Evolutionary conservation across 345 rosid genomes (phyloP).

Genomic region (Turritis glabra): DNA sequence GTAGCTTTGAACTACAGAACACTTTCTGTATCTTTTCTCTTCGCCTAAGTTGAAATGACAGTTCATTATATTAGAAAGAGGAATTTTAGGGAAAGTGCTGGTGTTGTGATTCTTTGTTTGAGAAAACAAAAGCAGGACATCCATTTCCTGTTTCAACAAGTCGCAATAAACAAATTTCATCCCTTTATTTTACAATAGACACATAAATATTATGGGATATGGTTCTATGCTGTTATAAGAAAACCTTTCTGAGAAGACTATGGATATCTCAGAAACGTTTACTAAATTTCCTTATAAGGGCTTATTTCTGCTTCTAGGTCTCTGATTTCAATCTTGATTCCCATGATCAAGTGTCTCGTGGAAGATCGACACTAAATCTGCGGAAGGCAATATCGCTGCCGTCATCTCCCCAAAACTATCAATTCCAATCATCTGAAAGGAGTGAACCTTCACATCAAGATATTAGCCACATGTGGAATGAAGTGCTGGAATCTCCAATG

Average conservation of each 20-base stretch:
- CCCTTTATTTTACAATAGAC: too few relatives aligned
- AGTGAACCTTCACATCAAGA: slow-evolving; percentile 43
- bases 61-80: too few relatives aligned
- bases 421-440: slow-evolving; percentile 51
- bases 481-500: slow-evolving; percentile 65
- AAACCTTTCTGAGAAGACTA: neutral
- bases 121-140: too few relatives aligned
- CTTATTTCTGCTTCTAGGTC: slow-evolving; percentile 40
- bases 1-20: too few relatives aligned
- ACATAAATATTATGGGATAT: too few relatives aligned
- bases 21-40: too few relatives aligned
- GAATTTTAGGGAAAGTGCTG: too few relatives aligned
- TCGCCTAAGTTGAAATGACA: too few relatives aligned
- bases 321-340: slow-evolving; percentile 7
- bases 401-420: slow-evolving; percentile 67
- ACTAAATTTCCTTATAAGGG: neutral
- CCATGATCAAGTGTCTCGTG: slow-evolving; percentile 12
- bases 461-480: slow-evolving; percentile 58
- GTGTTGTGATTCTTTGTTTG: too few relatives aligned
- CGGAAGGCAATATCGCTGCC: slow-evolving; percentile 77
- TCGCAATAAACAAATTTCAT: too few relatives aligned
- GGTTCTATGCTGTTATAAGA: too few relatives aligned
- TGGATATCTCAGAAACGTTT: neutral
- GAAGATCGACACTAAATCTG: slow-evolving; percentile 55
- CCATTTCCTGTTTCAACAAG: too few relatives aligned